Base-by-base conservation (phyloP, 768 basidiomycete species). In the Gautieria morchelliformis region DNA sequence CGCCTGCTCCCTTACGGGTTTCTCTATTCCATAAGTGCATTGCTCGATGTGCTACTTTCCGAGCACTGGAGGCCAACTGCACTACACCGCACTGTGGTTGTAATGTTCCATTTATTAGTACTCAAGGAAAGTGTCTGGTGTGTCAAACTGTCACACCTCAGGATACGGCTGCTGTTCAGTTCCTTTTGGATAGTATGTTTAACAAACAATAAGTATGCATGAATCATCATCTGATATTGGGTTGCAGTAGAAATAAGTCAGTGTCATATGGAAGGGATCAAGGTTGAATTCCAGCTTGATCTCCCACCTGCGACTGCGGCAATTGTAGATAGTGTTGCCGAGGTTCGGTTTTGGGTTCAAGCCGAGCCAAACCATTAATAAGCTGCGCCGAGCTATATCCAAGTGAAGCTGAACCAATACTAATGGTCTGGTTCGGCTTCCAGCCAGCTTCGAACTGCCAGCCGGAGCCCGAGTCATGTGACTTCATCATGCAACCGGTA, bases 41-140 rank as follows among this genome's bases (percentile, higher is more conserved):
- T 30, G n/a, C 48, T 7, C 8, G 5, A 24, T 49, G 48, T 30
- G 24, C 46, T 11, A 47, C 2, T 20, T 47, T 47, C 20, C 3
- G 19, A 1, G 42, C 22, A 17, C 3, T 54, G 19, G 11, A 54
- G 22, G 39, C 30, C 14, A 15, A 24, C 4, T 55, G 41, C 24
- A 24, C 46, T 7, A n/a, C n/a, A 27, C 53, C 41, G 12, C 53
- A 55, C 41, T 55, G 41, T 27, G 17, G 42, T 15, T 55, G 53
- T 17, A 45, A 3, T 33, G 22, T 27, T 6, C 8, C 19, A 42
- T 55, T 39, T 19, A 5, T 55, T 5, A 14, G 12, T 5, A 42
- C 53, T 4, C 53, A 55, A 55, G 53, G 53, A 5, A n/a, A 42
- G 3, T 55, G 53, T 32, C 40, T 55, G 7, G 8, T 55, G 14